These are phyloP conservation scores for Polychytrium aggregatum DNA, from an alignment of 192 early-diverging fungal species.

Conservation along the genomic window DNA sequence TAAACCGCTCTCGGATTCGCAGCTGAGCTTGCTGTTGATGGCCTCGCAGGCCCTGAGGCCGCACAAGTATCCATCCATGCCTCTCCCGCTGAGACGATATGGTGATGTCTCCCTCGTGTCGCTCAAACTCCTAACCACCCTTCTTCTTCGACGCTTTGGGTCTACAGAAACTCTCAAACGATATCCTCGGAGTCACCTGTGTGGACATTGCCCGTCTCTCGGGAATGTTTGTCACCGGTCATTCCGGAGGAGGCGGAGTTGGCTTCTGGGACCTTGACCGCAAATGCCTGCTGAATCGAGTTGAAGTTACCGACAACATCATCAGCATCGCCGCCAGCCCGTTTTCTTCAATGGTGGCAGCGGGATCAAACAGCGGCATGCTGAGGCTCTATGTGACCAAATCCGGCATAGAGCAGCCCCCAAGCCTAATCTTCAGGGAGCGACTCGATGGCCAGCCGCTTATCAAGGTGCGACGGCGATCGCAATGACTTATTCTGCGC, in stretches of 20 bases:
- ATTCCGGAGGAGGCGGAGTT: too few species aligned
- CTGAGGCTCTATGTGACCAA: slow-evolving; percentile 19
- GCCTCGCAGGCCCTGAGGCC: too few species aligned
- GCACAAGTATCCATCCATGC: too few species aligned
- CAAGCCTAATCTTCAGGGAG: slow-evolving; percentile 20
- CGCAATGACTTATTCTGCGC: too few species aligned
- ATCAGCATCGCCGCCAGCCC: slow-evolving; percentile 7
- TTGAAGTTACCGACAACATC: neutral
- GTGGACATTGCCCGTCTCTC: slow-evolving; percentile 10
- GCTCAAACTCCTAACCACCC: too few species aligned
- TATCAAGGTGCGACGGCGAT: slow-evolving; percentile 8
- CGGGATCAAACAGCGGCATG: slow-evolving; percentile 24
- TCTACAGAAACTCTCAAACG: neutral
- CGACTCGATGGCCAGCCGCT: slow-evolving; percentile 6
- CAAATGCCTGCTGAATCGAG: neutral
- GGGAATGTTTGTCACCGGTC: slow-evolving; percentile 10
- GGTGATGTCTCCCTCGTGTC: too few species aligned
- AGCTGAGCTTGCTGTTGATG: too few species aligned
- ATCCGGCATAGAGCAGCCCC: slow-evolving; percentile 1
- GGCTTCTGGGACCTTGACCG: slow-evolving; percentile 21
- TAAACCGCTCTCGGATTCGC: neutral
- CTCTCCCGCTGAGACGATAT: too few species aligned
- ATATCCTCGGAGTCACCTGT: slow-evolving; percentile 5
- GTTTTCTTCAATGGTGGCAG: slow-evolving; percentile 15
- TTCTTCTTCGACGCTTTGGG: neutral